Base-by-base conservation (phyloP, 2,329 filamentous ascomycete genomes). In the Pseudogymnoascus sp. region DNA sequence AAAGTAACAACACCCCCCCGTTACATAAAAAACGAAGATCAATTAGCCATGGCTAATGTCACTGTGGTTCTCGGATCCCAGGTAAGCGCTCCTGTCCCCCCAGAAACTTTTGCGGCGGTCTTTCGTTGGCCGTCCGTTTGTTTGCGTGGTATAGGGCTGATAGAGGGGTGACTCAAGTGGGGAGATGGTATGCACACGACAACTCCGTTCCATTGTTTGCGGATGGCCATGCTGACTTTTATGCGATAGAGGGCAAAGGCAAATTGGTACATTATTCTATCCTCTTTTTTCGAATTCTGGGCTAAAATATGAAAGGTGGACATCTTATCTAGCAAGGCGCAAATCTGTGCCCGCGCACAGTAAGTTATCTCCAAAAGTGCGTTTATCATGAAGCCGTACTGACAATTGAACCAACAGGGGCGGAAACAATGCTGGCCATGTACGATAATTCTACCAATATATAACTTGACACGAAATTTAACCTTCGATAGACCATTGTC, bases 381-480 rank as follows among this genome's bases (percentile, higher is more conserved):
- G 36, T 38, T 23, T 46, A 28, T 42, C 34, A 34, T 46, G 75
- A 77, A 63, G 75, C 77, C 63, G 76, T 78, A 66, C 72, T 83
- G 65, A 82, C 77, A 80, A 68, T 38, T 21, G 79, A 79, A 79
- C 62, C 77, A 81, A 69, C 56, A 60, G 56, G 56, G 83, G 83
- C 61, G 82, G 83, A 59, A 83, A 85, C 74, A 85, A 85, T 75
- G 83, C 83, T 18, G 79, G 78, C 36, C 78, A 79, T 40, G 9
- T 25, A 61, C 60, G 25, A 59, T 37, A 38, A 36, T 18, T 28
- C 31, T 34, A 37, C 63, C 42, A 63, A 40, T 46, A 25, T n/a
- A 37, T 16, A 37, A 73, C 62, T 60, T 63, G 23, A n/a, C 37
- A 77, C 74, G 62, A 76, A 76, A 62, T 74, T 77, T 69, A 73